A percentile compares a stretch with the other conserved stretches of the same genome.
These are phyloP conservation scores for Atkinsonella hypoxylon DNA, from an alignment of 2,329 filamentous ascomycete genomes.

Conservation along the genomic window DNA sequence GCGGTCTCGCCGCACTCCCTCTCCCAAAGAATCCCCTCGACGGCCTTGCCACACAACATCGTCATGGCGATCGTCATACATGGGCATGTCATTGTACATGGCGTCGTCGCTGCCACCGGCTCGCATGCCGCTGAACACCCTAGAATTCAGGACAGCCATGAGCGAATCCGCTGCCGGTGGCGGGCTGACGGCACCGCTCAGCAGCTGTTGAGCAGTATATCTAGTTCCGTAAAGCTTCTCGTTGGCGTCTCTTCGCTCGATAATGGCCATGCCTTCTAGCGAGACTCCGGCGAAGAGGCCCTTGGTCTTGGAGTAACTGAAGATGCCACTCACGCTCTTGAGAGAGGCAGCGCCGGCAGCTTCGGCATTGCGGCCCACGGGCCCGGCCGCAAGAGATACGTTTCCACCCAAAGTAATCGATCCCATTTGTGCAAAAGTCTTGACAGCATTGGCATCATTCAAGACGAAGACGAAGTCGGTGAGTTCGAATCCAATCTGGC, in stretches of 20 bases:
- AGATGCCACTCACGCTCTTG: conserved; percentile 80
- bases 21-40: conserved; percentile 57
- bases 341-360: conserved; percentile 88
- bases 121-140: conserved; percentile 63
- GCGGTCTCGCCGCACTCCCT: conserved; percentile 36
- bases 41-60: conserved; percentile 74
- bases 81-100: conserved; percentile 89
- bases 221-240: conserved; percentile 86
- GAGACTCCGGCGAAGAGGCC: conserved; percentile 93
- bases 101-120: conserved; percentile 36
- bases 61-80: conserved; percentile 76
- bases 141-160: conserved; percentile 72
- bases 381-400: conserved; percentile 88
- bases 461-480: conserved; percentile 98
- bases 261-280: conserved; percentile 82
- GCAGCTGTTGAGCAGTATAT: conserved; percentile 68
- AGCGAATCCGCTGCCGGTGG: conserved; percentile 76
- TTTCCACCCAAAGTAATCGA: conserved; percentile 91
- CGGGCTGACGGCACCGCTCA: conserved; percentile 64
- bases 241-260: conserved; percentile 93
- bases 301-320: conserved; percentile 97
- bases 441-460: conserved; percentile 80
- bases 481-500: conserved; percentile 77
- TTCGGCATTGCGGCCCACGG: conserved; percentile 88
- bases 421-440: conserved; percentile 85